Evolutionary conservation across 129 eudicot genomes (phyloP), one percentile per base, ranked within the genome.

Genomic region (Arctium minus): DNA sequence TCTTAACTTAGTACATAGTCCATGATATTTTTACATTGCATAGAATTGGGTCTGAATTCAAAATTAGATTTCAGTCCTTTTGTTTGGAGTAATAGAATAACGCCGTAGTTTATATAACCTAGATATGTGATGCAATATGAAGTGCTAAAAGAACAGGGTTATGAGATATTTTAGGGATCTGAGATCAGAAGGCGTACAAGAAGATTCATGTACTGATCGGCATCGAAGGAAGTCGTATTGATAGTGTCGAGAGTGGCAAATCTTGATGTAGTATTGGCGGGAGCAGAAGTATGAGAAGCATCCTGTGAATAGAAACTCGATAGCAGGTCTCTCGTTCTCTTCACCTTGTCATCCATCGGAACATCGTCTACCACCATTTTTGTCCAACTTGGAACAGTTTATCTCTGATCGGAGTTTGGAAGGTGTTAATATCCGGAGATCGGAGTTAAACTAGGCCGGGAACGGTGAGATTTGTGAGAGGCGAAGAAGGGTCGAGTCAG

Each of bases 161-260:
- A 65, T 3, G 30, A 56, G 32, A 22, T 31, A 13, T 27, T 31
- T 65, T 27, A 77, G 76, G 84, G 79, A 80, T 71, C 79, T 72
- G 84, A 81, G 42, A 79, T 60, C 9, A 84, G 17, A 40, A 78
- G 39, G 53, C 88, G 32, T 90, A 95, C 99, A 33, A 95, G 93
- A 72, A 92, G 94, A 90, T 93, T 96, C 98, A 96, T 96, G 84
- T 96, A 96, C 89, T 87, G 95, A 85, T 93, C 94, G 72, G 98
- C 88, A 79, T 96, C 98, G 73, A 96, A 96, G 37, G 94, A 81
- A 30, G 97, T 84, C 11, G 98, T 81, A 73, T 96, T 93, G 81
- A 96, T 96, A 32, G 99, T 88, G 60, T 96, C 99, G 30, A 96
- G 90, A 3, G 98, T 92, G 10, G 95, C 97, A 50, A 86, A 93